These are phyloP conservation scores for Fusarium coicis DNA, from an alignment of 2,329 filamentous ascomycete species.

Conservation along the genomic window DNA sequence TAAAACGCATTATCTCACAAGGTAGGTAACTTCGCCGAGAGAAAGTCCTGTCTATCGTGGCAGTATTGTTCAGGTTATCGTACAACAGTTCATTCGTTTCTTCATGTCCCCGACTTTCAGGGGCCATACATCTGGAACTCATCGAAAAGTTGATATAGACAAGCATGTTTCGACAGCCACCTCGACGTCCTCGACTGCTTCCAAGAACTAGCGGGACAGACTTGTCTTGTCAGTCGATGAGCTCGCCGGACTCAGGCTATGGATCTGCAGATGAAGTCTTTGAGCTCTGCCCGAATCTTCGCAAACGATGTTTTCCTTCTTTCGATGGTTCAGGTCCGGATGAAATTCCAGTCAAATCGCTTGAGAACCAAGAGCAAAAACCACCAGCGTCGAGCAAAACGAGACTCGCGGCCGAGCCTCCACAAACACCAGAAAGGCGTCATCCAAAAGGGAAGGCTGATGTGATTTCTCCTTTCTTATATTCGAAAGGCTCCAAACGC, in stretches of 20 bases:
- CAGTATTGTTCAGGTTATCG: slow-evolving; percentile 25
- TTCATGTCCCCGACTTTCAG: neutral
- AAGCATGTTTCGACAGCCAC: slow-evolving; percentile 24
- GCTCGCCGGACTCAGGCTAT: slow-evolving; percentile 47
- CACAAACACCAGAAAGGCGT: slow-evolving; percentile 3
- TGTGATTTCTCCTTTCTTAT: slow-evolving; percentile 31
- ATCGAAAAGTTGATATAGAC: neutral
- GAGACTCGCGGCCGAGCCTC: neutral
- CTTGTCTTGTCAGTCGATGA: slow-evolving; percentile 12
- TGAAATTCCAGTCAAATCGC: neutral
- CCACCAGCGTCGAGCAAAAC: neutral
- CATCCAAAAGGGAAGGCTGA: neutral
- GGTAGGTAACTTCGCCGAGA: slow-evolving; percentile 7
- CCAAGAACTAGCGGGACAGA: slow-evolving; percentile 7
- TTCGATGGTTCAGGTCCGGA: slow-evolving; percentile 36
- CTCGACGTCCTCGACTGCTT: slow-evolving; percentile 12
- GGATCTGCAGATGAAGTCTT: slow-evolving; percentile 40
- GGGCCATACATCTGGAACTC: neutral
- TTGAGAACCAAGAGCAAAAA: slow-evolving; percentile 7
- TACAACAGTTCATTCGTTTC: slow-evolving; percentile 38
- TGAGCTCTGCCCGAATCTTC: slow-evolving; percentile 1
- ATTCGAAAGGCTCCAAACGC: neutral
- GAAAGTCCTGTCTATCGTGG: slow-evolving; percentile 5
- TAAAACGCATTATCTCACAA: slow-evolving; percentile 20
- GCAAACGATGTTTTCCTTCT: neutral